Percentiles rank a stretch among this genome's conserved stretches.
Conservation (phyloP, 495 filamentous ascomycete genomes). For the Lepidopterella palustris region DNA sequence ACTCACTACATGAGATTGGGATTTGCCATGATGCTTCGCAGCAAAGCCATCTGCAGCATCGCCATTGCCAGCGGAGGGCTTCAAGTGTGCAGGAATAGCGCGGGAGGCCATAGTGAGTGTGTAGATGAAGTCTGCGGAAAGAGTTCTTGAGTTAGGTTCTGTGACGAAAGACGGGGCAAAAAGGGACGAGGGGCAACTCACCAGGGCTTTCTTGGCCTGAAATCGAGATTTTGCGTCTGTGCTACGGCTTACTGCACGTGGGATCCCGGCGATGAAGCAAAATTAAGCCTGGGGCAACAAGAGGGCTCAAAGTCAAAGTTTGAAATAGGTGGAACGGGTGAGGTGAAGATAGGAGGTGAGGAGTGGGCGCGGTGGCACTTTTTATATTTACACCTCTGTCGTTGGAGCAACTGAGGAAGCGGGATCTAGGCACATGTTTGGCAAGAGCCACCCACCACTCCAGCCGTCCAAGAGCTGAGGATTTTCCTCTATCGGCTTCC, state of each 20-base stretch:
- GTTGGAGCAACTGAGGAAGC: background rate
- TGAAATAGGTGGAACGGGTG: background rate
- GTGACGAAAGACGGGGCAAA: constrained; percentile 2
- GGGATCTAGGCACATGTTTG: constrained; percentile 2
- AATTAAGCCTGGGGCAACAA: background rate
- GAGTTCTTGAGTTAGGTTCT: background rate
- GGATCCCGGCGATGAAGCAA: background rate
- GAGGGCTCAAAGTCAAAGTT: background rate
- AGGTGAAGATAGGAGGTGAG: background rate
- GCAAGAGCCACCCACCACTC: background rate
- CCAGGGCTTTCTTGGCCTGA: constrained; percentile 6
- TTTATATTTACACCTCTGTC: background rate
- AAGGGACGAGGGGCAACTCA: constrained; percentile 2
- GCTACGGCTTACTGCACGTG: constrained; percentile 3
- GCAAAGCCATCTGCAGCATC: constrained; percentile 41
- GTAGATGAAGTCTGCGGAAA: background rate
- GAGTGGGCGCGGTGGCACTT: background rate
- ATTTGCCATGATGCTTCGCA: constrained; percentile 85
- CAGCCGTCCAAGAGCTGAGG: background rate
- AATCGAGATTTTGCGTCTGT: background rate
- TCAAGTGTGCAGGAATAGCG: constrained; percentile 75
- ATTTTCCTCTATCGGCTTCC: background rate
- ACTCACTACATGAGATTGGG: constrained; percentile 93
- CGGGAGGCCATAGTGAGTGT: constrained; percentile 59
- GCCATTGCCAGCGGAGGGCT: constrained; percentile 54